phyloP scores from a whole-genome alignment of 495 filamentous ascomycete species.

The Massariosphaeria phaeospora region DNA sequence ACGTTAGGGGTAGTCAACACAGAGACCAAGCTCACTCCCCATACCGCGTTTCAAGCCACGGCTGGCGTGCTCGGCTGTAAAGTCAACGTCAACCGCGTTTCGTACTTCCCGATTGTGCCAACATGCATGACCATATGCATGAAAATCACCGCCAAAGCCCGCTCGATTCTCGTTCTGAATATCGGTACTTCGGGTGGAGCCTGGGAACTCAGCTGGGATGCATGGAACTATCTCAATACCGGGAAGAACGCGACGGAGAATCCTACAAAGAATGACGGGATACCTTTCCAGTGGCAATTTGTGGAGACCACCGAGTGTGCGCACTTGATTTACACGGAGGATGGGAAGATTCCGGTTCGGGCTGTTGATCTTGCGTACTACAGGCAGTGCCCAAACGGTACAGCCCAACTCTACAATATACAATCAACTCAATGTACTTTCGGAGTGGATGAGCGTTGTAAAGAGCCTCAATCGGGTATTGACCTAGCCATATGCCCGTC shows the following conservation, averaged over 20 bases:
- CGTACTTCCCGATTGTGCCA: constrained; percentile 21
- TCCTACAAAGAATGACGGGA: constrained; percentile 19
- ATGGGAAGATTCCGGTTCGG: too few relatives aligned
- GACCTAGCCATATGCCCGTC: too few relatives aligned
- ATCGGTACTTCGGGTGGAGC: constrained; percentile 28
- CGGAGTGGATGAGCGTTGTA: too few relatives aligned
- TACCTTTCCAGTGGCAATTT: constrained; percentile 10
- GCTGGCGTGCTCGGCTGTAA: constrained; percentile 26
- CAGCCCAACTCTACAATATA: too few relatives aligned
- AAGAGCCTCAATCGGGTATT: too few relatives aligned
- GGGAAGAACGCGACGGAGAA: constrained; percentile 4
- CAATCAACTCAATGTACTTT: too few relatives aligned
- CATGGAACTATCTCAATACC: constrained; percentile 27
- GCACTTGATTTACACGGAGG: constrained; percentile 5
- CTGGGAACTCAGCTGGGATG: constrained; percentile 28
- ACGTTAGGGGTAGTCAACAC: too few relatives aligned
- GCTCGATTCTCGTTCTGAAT: constrained; percentile 22
- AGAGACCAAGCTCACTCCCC: too few relatives aligned
- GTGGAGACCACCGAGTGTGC: constrained; percentile 12
- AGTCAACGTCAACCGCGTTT: constrained; percentile 26
- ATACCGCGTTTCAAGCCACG: too few relatives aligned
- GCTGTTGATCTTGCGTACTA: too few relatives aligned
- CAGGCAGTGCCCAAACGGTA: too few relatives aligned
- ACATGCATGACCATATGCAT: constrained; percentile 12
- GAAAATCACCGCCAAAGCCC: constrained; percentile 17